Evolutionary conservation across 805 yeast genomes (phyloP).

Genomic region (Komagataella mondaviorum): DNA sequence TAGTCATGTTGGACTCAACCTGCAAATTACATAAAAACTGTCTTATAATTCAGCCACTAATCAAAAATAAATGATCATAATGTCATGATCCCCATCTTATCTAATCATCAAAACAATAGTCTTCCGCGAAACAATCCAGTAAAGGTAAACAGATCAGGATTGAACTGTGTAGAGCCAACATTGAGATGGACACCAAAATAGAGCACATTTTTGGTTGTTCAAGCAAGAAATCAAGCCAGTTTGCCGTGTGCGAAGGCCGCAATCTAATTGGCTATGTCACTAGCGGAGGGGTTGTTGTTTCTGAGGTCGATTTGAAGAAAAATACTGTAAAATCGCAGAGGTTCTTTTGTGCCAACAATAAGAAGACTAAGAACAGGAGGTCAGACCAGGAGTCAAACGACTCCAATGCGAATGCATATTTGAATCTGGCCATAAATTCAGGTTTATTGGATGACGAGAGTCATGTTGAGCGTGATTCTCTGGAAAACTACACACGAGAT

Average conservation of each 20-base stretch:
- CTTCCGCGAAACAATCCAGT: neutral
- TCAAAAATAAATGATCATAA: too few species aligned
- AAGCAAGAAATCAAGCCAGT: constrained; percentile 24
- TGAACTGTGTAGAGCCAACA: neutral
- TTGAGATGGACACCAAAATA: neutral
- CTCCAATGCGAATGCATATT: constrained; percentile 15
- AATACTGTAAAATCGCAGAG: constrained; percentile 21
- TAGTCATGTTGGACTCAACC: too few species aligned
- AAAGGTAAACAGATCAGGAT: neutral
- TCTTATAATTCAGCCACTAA: too few species aligned
- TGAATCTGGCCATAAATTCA: constrained; percentile 12
- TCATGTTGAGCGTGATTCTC: constrained; percentile 4
- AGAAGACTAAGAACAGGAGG: constrained; percentile 1
- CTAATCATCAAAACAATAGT: neutral
- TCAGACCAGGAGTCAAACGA: neutral
- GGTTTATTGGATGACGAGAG: constrained; percentile 2
- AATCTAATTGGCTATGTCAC: constrained; percentile 38
- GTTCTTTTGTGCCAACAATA: constrained; percentile 36
- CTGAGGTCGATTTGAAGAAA: constrained; percentile 13
- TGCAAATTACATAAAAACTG: too few species aligned
- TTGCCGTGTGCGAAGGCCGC: constrained; percentile 19
- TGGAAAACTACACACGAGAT: neutral
- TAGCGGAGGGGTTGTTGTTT: constrained; percentile 47
- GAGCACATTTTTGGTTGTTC: constrained; percentile 33
- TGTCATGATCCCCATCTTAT: too few species aligned